Percentiles rank a stretch among this genome's conserved stretches.
Evolutionary conservation across 768 basidiomycete genomes (phyloP).

Genomic region (Hericium rajendrae): DNA sequence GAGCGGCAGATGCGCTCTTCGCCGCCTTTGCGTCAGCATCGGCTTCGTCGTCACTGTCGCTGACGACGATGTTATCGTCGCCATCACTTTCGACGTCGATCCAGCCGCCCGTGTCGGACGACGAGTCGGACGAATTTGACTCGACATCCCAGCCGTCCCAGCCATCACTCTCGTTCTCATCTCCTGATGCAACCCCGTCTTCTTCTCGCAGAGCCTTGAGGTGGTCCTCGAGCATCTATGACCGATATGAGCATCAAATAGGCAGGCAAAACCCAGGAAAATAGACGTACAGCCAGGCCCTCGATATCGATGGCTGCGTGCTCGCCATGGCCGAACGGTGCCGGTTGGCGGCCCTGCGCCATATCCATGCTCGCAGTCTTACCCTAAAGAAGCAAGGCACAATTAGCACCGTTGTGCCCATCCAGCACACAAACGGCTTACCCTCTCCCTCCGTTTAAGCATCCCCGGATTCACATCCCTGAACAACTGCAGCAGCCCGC

Average conservation of each 20-base stretch:
- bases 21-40: conserved; percentile 17
- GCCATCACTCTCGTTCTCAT: conserved; percentile 39
- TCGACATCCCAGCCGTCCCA: conserved; percentile 91
- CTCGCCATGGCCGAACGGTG: conserved; percentile 75
- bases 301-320: conserved; percentile 80
- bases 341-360: conserved; percentile 48
- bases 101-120: conserved; percentile 64
- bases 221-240: conserved; percentile 82
- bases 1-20: conserved; percentile 13
- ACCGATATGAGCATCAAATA: background rate
- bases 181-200: conserved; percentile 36
- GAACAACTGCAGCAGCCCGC: conserved; percentile 82
- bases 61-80: conserved; percentile 60
- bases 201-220: conserved; percentile 63
- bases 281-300: conserved; percentile 65
- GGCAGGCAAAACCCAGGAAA: background rate
- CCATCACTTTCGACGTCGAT: conserved; percentile 66
- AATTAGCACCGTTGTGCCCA: no score
- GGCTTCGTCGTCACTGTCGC: conserved; percentile 76
- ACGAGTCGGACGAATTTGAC: conserved; percentile 50
- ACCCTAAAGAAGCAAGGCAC: conserved; percentile 38
- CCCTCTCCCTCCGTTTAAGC: conserved; percentile 81
- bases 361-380: conserved; percentile 83
- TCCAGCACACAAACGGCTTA: conserved; percentile 34
- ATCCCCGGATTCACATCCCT: conserved; percentile 94